Base-by-base conservation (phyloP, 192 early-diverging fungal species). In the Piromyces finnis region DNA sequence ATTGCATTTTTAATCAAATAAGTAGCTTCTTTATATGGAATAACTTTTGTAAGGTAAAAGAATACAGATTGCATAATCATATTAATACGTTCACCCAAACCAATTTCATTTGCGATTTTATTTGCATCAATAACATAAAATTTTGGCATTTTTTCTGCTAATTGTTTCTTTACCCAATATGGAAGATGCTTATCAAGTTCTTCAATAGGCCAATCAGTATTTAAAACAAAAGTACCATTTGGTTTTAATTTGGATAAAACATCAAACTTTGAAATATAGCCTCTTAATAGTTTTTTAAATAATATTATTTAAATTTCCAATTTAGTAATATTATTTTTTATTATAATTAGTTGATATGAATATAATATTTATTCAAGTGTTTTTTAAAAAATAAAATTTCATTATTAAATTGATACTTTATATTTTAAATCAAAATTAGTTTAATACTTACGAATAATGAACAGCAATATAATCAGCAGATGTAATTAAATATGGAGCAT, bases 141-240 rank as follows among this genome's bases (percentile, higher is more conserved):
- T 77, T 88, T 81, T 29, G 91, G 85, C 28, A 88, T 81, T 30
- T 87, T 82, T 41, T 86, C 84, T 1, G 87, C 85, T 18, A 93
- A 82, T 14, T 84, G 84, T 30, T 87, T 83, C 78, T 88, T 88
- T 84, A 92, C 91, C 16, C 88, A 89, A 29, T 86, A 88, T 3
- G 94, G 87, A 29, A 95, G 83, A 78, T 92, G 89, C 37, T 87
- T 85, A 37, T 91, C 90, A 22, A 95, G 79, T 29, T 95, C 93
- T 41, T 90, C 92, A 29, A 86, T 86, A 26, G 85, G 84, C 51
- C 51, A 68, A 7, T 68, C 51, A 7, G 51, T n/a, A 68, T 68
- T 68, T 68, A 68, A 68, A n/a, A 68, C 51, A 11, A 68, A 68
- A 11, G 16, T 86, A 85, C 91, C 91, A 92, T 28, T 86, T 82